Conservation (phyloP, 176 grass and related monocot species). For the Coix lacrymajobi region DNA sequence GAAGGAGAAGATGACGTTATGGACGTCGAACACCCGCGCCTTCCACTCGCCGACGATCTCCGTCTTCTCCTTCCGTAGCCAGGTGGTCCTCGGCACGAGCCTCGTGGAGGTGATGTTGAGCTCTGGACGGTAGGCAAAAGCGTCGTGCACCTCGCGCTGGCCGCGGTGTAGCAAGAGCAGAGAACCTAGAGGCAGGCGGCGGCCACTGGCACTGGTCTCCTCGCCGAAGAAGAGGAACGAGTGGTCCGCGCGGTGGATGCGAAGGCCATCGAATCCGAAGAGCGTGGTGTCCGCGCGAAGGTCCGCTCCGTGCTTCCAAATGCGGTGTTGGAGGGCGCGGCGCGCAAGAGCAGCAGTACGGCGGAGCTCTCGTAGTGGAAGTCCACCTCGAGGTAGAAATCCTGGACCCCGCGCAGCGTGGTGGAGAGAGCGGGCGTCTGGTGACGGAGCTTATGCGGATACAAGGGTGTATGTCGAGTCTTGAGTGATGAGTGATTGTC, state of each 20-base stretch:
- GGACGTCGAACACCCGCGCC: conserved; percentile 75
- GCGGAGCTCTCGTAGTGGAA: conserved; percentile 94
- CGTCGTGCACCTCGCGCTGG: conserved; percentile 71
- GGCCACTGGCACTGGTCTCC: conserved; percentile 38
- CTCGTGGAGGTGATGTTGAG: conserved; percentile 72
- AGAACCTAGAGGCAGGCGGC: conserved; percentile 56
- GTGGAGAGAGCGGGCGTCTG: conserved; percentile 56
- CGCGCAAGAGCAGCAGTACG: conserved; percentile 76
- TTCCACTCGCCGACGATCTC: conserved; percentile 93
- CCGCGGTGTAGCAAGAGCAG: conserved; percentile 90
- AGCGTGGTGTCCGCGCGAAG: conserved; percentile 87
- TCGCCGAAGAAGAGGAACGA: conserved; percentile 86
- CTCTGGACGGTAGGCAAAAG: conserved; percentile 83
- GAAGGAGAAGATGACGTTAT: conserved; percentile 94
- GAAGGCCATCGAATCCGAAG: conserved; percentile 84
- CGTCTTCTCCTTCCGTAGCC: conserved; percentile 90
- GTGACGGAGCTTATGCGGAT: conserved; percentile 80
- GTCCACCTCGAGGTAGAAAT: conserved; percentile 83
- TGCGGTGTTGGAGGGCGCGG: conserved; percentile 83
- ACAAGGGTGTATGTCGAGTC: too few relatives aligned
- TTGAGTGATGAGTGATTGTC: too few relatives aligned
- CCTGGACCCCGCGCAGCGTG: conserved; percentile 70
- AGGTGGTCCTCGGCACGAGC: conserved; percentile 77
- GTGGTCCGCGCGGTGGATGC: conserved; percentile 71
- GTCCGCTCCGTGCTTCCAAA: conserved; percentile 79